Evolutionary conservation across 2,329 filamentous ascomycete genomes (phyloP), one percentile per base, ranked within the genome.

Genomic region (Ophiostoma novo-ulmi): DNA sequence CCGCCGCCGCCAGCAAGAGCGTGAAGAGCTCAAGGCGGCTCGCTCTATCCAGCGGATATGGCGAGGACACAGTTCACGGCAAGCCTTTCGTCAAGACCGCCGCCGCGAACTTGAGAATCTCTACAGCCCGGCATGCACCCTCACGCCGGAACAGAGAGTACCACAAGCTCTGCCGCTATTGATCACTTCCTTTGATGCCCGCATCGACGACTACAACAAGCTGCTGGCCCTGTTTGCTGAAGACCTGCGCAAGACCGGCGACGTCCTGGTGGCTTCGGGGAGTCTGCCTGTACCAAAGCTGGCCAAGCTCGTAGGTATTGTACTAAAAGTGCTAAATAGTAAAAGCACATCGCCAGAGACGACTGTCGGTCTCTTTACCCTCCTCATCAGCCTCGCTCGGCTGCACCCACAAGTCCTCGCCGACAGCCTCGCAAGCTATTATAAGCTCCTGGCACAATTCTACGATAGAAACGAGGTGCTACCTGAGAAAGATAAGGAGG

Each of bases 11-110:
- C 92, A 97, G 76, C 88, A 88, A 68, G 93, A 98, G 76, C 86
- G 94, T 75, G 89, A 92, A 67, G 88, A 89, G 72, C 80, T 94
- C 68, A 90, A 89, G 76, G 92, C 94, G 5, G 87, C 88, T 17
- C 89, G 86, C 75, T 85, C 82, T 68, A 88, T 98, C 74, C 95
- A 98, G 79, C 86, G 87, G 74, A 82, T 86, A 79, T 98, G 94
- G 94, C 87, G 94, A 78, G 93, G 93, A 17, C 86, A 96, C 78
- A 84, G 79, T 71, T 83, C 82, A 71, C 87, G 94, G 75, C 84
- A 82, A 72, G 77, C 79, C 68, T 81, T 91, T 73, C 87, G 87
- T 73, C 80, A 84, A 66, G 76, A 77, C 70, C 88, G 87, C 80
- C 85, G 91, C 73, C 78, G 79, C 68, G 79, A 85, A 58, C 92